A percentile compares a stretch with the other conserved stretches of the same genome.
Conservation (phyloP, 441 rosid genomes). For the Melastoma candidum region DNA sequence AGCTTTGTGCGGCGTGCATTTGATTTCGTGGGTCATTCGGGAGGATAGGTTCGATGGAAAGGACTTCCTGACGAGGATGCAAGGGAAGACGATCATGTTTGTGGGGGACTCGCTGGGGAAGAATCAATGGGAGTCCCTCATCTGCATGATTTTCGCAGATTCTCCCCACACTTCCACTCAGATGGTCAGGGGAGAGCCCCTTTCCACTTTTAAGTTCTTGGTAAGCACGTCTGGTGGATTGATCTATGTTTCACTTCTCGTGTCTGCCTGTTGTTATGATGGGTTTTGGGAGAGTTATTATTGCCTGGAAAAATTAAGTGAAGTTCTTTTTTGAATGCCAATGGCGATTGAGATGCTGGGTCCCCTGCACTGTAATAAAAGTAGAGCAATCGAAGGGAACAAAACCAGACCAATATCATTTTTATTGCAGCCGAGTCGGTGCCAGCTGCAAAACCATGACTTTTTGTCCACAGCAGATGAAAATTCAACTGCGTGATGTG, state of each 20-base stretch:
- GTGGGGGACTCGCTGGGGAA: constrained; percentile 85
- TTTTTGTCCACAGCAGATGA: not conserved
- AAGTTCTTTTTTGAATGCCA: too few species aligned
- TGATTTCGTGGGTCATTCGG: not conserved
- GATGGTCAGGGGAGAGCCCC: constrained; percentile 53
- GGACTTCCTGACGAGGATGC: constrained; percentile 56
- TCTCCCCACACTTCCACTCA: constrained; percentile 43
- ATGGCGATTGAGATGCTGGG: too few species aligned
- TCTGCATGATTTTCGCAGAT: constrained; percentile 53
- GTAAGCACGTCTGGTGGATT: constrained; percentile 18
- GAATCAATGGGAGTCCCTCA: constrained; percentile 88
- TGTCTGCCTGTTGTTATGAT: too few species aligned
- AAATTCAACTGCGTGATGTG: not conserved
- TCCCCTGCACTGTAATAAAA: too few species aligned
- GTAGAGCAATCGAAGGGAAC: too few species aligned
- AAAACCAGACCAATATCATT: constrained; percentile 7
- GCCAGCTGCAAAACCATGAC: constrained; percentile 26
- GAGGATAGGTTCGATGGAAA: constrained; percentile 50
- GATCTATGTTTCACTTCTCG: too few species aligned
- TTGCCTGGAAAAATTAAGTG: too few species aligned
- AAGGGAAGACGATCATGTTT: constrained; percentile 62
- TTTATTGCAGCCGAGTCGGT: constrained; percentile 5
- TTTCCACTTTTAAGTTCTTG: constrained; percentile 64
- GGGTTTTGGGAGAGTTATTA: too few species aligned
- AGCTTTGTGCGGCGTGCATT: not conserved